phyloP scores from a whole-genome alignment of 1,284 basidiomycete species.

The Malassezia cuniculi region DNA sequence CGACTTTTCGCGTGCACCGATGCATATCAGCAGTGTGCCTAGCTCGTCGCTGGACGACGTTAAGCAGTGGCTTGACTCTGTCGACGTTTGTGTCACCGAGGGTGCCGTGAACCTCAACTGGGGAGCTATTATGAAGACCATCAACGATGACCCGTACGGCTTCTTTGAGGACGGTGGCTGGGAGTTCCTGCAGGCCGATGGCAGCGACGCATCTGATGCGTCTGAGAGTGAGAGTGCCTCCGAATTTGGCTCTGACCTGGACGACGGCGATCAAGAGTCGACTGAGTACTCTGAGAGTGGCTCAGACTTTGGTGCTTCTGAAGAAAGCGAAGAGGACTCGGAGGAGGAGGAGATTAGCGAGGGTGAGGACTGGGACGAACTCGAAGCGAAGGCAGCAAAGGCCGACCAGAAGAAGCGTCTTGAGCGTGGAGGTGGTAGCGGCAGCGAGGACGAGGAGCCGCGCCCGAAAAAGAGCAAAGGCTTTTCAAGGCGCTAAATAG shows the following conservation, averaged over 20 bases:
- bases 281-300: slow-evolving; percentile 33
- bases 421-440: slow-evolving; percentile 23
- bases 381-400: slow-evolving; percentile 59
- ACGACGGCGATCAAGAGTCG: slow-evolving; percentile 39
- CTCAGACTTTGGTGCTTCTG: slow-evolving; percentile 42
- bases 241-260: slow-evolving; percentile 42
- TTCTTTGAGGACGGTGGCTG: slow-evolving; percentile 96
- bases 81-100: slow-evolving; percentile 90
- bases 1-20: slow-evolving; percentile 79
- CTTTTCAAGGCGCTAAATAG: not conserved
- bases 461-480: slow-evolving; percentile 11
- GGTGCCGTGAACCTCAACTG: slow-evolving; percentile 96
- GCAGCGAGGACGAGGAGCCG: slow-evolving; percentile 11
- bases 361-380: slow-evolving; percentile 83
- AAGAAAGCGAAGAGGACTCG: slow-evolving; percentile 47
- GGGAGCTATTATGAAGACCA: slow-evolving; percentile 64
- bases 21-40: slow-evolving; percentile 49
- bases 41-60: slow-evolving; percentile 35
- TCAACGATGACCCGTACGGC: slow-evolving; percentile 48
- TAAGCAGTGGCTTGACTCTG: slow-evolving; percentile 67
- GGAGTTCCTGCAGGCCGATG: slow-evolving; percentile 58
- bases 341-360: slow-evolving; percentile 56
- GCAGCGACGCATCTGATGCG: slow-evolving; percentile 13
- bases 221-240: slow-evolving; percentile 34
- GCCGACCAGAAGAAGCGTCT: slow-evolving; percentile 35